phyloP scores from a whole-genome alignment of 805 yeast species.

The Wickerhamiella brachini region DNA sequence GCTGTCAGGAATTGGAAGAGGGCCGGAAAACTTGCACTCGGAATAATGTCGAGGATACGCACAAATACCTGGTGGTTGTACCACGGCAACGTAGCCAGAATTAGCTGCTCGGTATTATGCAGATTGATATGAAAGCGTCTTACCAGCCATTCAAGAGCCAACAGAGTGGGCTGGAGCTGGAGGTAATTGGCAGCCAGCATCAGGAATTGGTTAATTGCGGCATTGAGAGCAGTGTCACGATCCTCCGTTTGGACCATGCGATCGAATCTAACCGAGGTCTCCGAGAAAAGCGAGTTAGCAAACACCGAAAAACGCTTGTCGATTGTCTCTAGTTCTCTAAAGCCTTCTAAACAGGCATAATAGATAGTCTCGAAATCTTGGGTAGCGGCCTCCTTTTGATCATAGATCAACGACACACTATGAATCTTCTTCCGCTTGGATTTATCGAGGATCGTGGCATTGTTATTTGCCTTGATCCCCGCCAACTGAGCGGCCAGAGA shows the following conservation, averaged over 20 bases:
- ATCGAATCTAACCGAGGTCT: constrained; percentile 64
- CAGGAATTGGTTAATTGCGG: constrained; percentile 61
- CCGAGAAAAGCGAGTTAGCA: constrained; percentile 62
- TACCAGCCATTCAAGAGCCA: constrained; percentile 88
- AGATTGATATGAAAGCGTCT: constrained; percentile 78
- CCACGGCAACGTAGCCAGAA: constrained; percentile 70
- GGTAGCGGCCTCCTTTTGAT: constrained; percentile 76
- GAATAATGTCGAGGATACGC: constrained; percentile 60
- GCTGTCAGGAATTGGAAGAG: constrained; percentile 58
- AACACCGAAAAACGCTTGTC: constrained; percentile 69
- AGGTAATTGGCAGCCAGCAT: constrained; percentile 64
- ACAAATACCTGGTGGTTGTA: constrained; percentile 60
- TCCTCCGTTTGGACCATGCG: constrained; percentile 72
- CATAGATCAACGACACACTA: constrained; percentile 76
- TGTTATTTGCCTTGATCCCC: constrained; percentile 36
- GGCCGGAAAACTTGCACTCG: constrained; percentile 47
- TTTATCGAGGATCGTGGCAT: constrained; percentile 65
- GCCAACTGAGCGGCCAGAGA: constrained; percentile 76
- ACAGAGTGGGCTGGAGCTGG: constrained; percentile 58
- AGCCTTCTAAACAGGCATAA: constrained; percentile 58
- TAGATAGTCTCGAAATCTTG: constrained; percentile 82
- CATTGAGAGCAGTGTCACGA: constrained; percentile 57
- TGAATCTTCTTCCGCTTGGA: constrained; percentile 77
- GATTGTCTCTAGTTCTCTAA: constrained; percentile 52
- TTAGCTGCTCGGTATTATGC: constrained; percentile 57